These are phyloP conservation scores for Gaultheria prostrata DNA, from an alignment of 148 eudicot genomes.

Conservation along the genomic window DNA sequence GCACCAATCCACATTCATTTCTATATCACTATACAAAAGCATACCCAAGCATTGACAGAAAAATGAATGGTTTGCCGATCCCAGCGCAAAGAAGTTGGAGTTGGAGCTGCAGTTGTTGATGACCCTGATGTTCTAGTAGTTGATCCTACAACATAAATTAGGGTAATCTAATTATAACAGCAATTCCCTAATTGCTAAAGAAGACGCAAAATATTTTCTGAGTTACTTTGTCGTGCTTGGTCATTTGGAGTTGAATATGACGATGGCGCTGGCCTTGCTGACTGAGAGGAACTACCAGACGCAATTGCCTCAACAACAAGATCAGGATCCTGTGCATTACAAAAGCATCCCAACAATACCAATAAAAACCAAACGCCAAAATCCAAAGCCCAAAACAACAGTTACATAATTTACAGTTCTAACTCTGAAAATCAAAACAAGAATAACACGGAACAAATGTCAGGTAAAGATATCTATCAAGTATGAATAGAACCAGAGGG, in stretches of 20 bases:
- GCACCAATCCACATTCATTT: neutral
- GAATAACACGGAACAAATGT: neutral
- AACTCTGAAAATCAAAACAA: neutral
- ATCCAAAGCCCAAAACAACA: neutral
- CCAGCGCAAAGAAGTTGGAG: conserved; percentile 77
- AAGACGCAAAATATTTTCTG: conserved; percentile 15
- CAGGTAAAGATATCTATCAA: neutral
- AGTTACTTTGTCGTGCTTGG: conserved; percentile 48
- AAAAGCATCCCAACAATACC: neutral
- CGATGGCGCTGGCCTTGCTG: conserved; percentile 56
- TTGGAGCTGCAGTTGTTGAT: conserved; percentile 45
- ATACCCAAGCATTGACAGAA: conserved; percentile 96
- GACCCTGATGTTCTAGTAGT: conserved; percentile 64
- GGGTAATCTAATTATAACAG: neutral
- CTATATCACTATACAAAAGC: neutral
- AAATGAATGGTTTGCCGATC: conserved; percentile 77
- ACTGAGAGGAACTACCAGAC: conserved; percentile 51
- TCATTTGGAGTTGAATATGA: conserved; percentile 52
- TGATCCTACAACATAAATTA: conserved; percentile 42
- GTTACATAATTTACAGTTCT: neutral
- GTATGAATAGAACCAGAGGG: neutral
- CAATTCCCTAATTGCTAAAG: conserved; percentile 10
- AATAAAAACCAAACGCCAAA: neutral
- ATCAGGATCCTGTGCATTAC: conserved; percentile 66
- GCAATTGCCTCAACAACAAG: conserved; percentile 84